Base-by-base conservation (phyloP, 768 basidiomycete genomes). In the Rhizopogon vesiculosus region DNA sequence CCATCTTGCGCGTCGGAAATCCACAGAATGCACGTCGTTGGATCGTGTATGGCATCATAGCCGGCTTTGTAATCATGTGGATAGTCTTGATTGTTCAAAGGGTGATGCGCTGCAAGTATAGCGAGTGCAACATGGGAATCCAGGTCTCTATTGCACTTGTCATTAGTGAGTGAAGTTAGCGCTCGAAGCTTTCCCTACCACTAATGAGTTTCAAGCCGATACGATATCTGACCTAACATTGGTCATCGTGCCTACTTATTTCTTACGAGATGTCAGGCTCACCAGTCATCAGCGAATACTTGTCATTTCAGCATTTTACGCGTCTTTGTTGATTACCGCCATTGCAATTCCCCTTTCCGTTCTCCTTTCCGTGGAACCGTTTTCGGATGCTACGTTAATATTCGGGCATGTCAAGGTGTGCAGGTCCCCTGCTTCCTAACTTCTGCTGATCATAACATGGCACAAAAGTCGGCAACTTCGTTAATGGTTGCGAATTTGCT, bases 341-440 rank as follows among this genome's bases (percentile, higher is more conserved):
- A 16, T 67, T 18, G 63, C 66, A 3, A 66, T 67, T 42, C 42
- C 59, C 28, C 63, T 65, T 44, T 67, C 66, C 1, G 7, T 43
- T 28, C 57, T 69, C 53, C 58, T 67, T 16, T 55, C 66, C 2
- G 15, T 56, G 16, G 33, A 19, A 5, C 5, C 51, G 3, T 31
- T 56, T 1, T 55, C 29, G 18, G 2, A 7, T 5, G 13, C 28
- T 22, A 57, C 68, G 15, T 0, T 63, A 7, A 31, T 59, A 33
- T 56, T 69, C 19, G 68, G 56, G n/a, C 66, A 67, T 35, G 16
- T 56, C 13, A 69, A 69, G 66, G 66, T 63, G 28, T n/a, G 43
- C 9, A 19, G 6, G 18, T 19, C 12, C 33, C 15, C n/a, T 48
- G 13, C 5, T n/a, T 33, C 18, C 19, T 48, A 13, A 33, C 31